These are phyloP conservation scores for Phyllosticta paracitricarpa DNA, from an alignment of 2,329 filamentous ascomycete genomes.

Conservation along the genomic window DNA sequence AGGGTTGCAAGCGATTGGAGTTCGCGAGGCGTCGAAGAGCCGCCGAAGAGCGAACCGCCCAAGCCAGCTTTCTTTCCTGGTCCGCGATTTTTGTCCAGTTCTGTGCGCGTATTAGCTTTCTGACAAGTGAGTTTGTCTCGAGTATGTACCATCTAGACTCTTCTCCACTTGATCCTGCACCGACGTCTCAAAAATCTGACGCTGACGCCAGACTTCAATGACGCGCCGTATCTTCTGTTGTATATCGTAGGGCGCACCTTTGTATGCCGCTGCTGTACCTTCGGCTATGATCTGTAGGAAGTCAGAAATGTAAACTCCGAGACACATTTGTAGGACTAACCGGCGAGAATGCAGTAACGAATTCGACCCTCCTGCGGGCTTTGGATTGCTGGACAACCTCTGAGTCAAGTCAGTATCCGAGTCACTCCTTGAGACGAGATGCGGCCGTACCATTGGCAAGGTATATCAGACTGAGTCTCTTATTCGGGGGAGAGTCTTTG, in stretches of 20 bases:
- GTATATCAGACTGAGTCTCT: slow-evolving; percentile 84
- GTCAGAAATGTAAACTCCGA: background rate
- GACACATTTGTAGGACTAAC: slow-evolving; percentile 26
- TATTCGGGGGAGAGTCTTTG: slow-evolving; percentile 76
- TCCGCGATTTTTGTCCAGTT: slow-evolving; percentile 45
- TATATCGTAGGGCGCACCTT: slow-evolving; percentile 73
- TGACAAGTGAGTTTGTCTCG: background rate
- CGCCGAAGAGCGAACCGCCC: slow-evolving; percentile 61
- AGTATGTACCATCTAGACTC: slow-evolving; percentile 61
- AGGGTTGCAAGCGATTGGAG: slow-evolving; percentile 64
- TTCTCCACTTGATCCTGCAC: slow-evolving; percentile 75
- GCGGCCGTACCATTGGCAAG: slow-evolving; percentile 74
- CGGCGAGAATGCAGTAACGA: slow-evolving; percentile 82
- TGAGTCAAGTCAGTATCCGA: slow-evolving; percentile 25
- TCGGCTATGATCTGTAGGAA: slow-evolving; percentile 64
- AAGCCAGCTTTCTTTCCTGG: slow-evolving; percentile 45
- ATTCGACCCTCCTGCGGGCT: slow-evolving; percentile 84
- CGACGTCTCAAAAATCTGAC: slow-evolving; percentile 69
- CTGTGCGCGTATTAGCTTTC: slow-evolving; percentile 21
- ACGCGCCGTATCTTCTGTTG: slow-evolving; percentile 82
- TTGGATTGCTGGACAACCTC: slow-evolving; percentile 96
- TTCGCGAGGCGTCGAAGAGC: slow-evolving; percentile 58
- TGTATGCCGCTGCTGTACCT: slow-evolving; percentile 82
- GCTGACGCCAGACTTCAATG: slow-evolving; percentile 86
- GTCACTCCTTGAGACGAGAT: background rate